Conservation (phyloP, 1,139 yeast species). For the Scheffersomyces lignicola region DNA sequence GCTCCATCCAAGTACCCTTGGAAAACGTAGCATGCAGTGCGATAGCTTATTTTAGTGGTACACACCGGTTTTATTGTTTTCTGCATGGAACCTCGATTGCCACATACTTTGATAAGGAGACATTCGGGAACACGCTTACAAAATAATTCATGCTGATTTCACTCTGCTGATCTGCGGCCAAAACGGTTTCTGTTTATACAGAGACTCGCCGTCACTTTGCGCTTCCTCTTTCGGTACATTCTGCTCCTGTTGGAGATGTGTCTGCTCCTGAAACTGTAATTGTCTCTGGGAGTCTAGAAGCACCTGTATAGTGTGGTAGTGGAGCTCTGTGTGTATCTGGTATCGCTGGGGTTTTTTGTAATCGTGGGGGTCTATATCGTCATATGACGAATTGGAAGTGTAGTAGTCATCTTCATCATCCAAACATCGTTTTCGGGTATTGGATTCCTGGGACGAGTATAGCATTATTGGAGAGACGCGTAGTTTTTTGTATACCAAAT, state of each 20-base stretch:
- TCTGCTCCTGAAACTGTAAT: constrained; percentile 12
- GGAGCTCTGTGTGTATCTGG: constrained; percentile 32
- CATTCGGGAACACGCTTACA: no score
- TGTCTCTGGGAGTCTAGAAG: constrained; percentile 26
- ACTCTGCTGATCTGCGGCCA: constrained; percentile 2
- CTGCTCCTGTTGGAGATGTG: constrained; percentile 13
- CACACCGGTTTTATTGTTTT: no score
- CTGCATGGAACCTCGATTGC: no score
- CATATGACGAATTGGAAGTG: constrained; percentile 2
- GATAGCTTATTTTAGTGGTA: no score
- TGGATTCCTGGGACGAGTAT: no score
- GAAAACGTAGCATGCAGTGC: no score
- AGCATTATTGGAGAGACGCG: no score
- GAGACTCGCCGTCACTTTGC: constrained; percentile 1
- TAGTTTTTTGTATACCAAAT: no score
- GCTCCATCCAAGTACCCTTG: no score
- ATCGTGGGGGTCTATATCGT: background rate
- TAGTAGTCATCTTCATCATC: constrained; percentile 9
- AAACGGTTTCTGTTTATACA: constrained; percentile 3
- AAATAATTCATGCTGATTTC: no score
- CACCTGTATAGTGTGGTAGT: constrained; percentile 28
- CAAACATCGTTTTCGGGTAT: constrained; percentile 10
- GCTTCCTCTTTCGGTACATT: background rate
- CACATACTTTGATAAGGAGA: no score
- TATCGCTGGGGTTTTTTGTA: constrained; percentile 24